Evolutionary conservation across 2,329 filamentous ascomycete species (phyloP).

Genomic region (Beauveria pseudobassiana): DNA sequence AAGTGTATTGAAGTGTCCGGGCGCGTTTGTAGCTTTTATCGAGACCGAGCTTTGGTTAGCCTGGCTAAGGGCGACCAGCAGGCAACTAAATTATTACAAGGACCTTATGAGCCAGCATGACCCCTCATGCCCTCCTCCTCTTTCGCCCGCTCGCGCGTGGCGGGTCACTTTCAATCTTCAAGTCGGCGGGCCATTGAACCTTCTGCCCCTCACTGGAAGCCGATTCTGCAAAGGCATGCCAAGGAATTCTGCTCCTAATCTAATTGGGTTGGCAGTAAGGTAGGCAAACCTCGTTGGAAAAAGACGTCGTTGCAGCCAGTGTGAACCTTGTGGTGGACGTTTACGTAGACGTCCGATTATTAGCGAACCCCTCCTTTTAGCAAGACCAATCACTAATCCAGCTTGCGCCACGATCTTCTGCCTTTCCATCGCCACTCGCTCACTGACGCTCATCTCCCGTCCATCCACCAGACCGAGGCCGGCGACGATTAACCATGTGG

Average conservation of each 20-base stretch:
- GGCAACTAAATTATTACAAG: background rate
- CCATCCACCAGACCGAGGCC: background rate
- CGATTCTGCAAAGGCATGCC: background rate
- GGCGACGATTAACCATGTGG: background rate
- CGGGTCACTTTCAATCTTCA: background rate
- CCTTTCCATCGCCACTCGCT: background rate
- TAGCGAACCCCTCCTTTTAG: background rate
- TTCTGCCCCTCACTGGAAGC: background rate
- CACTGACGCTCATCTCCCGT: background rate
- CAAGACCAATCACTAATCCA: background rate
- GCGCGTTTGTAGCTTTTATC: background rate
- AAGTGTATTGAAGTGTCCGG: no score
- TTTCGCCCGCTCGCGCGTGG: background rate
- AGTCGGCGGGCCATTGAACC: background rate
- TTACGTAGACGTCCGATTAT: background rate
- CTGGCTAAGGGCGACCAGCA: background rate
- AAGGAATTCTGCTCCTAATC: no score
- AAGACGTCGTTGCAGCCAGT: background rate
- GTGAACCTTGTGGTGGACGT: background rate
- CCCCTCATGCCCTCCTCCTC: background rate
- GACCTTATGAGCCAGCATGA: background rate
- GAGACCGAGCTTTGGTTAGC: background rate
- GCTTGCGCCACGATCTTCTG: background rate
- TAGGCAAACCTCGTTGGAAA: no score
- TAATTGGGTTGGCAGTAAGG: no score